Base-by-base conservation (phyloP, 202 grass and related monocot genomes). In the Carex arenaria region DNA sequence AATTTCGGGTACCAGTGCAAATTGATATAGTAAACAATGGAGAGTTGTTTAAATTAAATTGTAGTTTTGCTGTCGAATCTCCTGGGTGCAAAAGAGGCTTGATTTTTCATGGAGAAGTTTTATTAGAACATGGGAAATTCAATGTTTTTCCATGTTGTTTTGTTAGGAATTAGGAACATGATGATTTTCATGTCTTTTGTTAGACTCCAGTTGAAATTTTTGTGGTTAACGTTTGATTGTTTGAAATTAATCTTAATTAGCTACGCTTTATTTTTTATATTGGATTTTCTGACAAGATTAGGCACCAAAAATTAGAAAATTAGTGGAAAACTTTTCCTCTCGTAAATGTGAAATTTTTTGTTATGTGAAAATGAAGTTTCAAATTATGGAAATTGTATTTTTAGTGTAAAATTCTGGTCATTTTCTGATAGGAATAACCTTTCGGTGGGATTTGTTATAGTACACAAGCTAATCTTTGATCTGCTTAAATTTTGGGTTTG, bases 311-410 rank as follows among this genome's bases (percentile, higher is more conserved):
- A 40, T 42, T 42, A 9, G 32, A 36, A 40, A 18, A 32, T 18
- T 38, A 68, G 14, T 42, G 14, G 26, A 64, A 31, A 64, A 22
- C 4, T 42, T 47, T 51, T 28, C 5, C 10, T 51, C 20, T 4
- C 2, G 1, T 72, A 23, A 34, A 52, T 51, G 69, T 49, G 22
- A 51, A 49, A 19, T 26, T 52, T 15, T 34, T 28, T 66, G 63
- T 7, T 34, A 15, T 36, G 20, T 31, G 28, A 11, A 66, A 66
- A 66, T 2, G 5, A 66, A 36, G 30, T 36, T 66, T 31, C 14
- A 66, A 40, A 67, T 67, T 64, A n/a, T 40, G 71, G 71, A 74
- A 74, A 74, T 49, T 30, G 47, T 53, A 18, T 54, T 74, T 13
- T 74, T 5, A 0, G 22, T 71, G 71, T 53, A 30, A 54, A 15